Base-by-base conservation (phyloP, 2,329 filamentous ascomycete genomes). In the Pestalotiopsis sp. region DNA sequence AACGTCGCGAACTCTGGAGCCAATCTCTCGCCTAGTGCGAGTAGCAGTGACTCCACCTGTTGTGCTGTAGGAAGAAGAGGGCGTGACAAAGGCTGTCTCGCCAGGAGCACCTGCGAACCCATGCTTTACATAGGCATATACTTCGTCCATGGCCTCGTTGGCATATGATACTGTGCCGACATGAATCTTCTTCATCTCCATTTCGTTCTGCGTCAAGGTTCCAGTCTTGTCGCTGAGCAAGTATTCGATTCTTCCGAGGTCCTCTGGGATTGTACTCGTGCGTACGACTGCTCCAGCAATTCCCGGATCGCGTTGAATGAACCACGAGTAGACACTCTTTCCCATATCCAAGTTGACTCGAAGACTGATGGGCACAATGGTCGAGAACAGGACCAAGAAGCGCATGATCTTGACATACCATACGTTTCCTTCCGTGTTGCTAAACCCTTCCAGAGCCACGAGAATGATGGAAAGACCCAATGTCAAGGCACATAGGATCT, bases 341-440 rank as follows among this genome's bases (percentile, higher is more conserved):
- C 95, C 97, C 88, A 99, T 92, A 77, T 99, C 96, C 20, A 99
- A 85, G 77, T 99, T 99, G 73, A 99, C 96, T 64, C 96, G 92
- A 73, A 99, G 85, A 81, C 94, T 97, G 80, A 99, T 98, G 1
- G 96, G 96, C 31, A 99, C 97, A 76, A 99, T 99, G 0, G 95
- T 98, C n/a, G 95, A 98, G 84, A 99, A 99, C 1, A 99, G 85
- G 70, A 99, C 97, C 71, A 99, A 83, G 78, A 98, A 99, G n/a
- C 95, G 91, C 90, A 97, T 96, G 75, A 98, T 97, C 72, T 97
- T 95, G 73, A 98, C 90, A 79, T 98, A 99, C 96, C 96, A 99
- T 27, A 88, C 83, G 66, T 89, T 88, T 23, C 87, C 88, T 66
- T 90, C 85, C 1, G 88, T 89, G 72, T 85, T 88, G 61, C 91